These are phyloP conservation scores for Stephanocyclus meneghinianus DNA, from an alignment of 352 stramenopile species.

Conservation along the genomic window DNA sequence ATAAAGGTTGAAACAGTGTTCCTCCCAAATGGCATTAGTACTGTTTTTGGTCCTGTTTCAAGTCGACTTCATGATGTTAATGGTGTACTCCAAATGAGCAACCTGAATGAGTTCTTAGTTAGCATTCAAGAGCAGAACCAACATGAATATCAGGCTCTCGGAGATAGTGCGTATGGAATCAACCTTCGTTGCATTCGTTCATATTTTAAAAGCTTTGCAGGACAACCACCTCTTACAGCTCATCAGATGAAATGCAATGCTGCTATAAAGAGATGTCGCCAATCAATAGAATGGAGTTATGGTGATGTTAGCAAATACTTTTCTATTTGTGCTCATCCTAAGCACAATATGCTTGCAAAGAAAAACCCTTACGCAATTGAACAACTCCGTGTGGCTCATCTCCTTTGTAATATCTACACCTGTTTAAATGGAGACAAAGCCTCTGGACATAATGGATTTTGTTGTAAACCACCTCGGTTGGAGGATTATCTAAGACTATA, in stretches of 20 bases:
- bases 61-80: neutral
- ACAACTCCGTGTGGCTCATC: slow-evolving; percentile 22
- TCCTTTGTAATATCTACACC: slow-evolving; percentile 28
- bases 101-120: slow-evolving; percentile 22
- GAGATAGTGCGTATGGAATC: neutral
- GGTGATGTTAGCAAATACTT: slow-evolving; percentile 12
- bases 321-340: slow-evolving; percentile 7
- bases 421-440: slow-evolving; percentile 32
- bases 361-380: slow-evolving; percentile 19
- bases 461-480: slow-evolving; percentile 7
- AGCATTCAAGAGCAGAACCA: slow-evolving; percentile 9
- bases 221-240: neutral
- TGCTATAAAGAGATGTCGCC: neutral
- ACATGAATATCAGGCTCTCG: neutral
- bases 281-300: slow-evolving; percentile 25
- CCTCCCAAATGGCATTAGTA: too few relatives aligned
- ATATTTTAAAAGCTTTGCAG: slow-evolving; percentile 11
- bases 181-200: slow-evolving; percentile 10
- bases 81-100: slow-evolving; percentile 14
- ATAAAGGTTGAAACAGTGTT: too few relatives aligned
- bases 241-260: neutral
- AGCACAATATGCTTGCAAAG: slow-evolving; percentile 13
- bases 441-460: slow-evolving; percentile 9
- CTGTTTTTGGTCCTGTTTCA: slow-evolving; percentile 31
- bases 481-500: slow-evolving; percentile 10